A percentile compares a stretch with the other conserved stretches of the same genome.
phyloP scores from a whole-genome alignment of 1,139 yeast genomes.

The Yamadazyma oceani region DNA sequence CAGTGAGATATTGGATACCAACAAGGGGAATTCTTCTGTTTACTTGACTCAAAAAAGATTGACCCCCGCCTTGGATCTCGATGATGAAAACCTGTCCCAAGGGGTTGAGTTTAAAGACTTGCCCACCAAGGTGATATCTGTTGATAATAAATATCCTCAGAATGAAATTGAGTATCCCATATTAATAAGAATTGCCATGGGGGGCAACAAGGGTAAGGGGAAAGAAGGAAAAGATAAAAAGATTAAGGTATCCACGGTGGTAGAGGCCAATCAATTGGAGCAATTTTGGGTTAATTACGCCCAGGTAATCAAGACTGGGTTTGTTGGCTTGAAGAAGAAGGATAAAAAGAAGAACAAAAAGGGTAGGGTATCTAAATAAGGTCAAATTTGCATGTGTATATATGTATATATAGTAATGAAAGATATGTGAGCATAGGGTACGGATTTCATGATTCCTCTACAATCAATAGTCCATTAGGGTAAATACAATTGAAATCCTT shows the following conservation, averaged over 20 bases:
- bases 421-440: no score
- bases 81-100: slow-evolving; percentile 9
- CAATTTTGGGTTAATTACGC: slow-evolving; percentile 71
- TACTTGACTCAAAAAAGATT: slow-evolving; percentile 47
- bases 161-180: slow-evolving; percentile 41
- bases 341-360: slow-evolving; percentile 53
- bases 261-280: slow-evolving; percentile 55
- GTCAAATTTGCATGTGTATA: background rate
- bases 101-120: slow-evolving; percentile 29
- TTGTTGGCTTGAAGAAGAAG: slow-evolving; percentile 54
- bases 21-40: slow-evolving; percentile 42
- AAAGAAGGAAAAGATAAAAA: slow-evolving; percentile 17
- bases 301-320: slow-evolving; percentile 57
- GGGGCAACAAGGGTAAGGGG: slow-evolving; percentile 33
- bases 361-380: slow-evolving; percentile 21
- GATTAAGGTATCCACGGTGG: slow-evolving; percentile 63
- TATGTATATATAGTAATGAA: slow-evolving; percentile 1
- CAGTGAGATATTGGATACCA: slow-evolving; percentile 25
- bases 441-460: no score
- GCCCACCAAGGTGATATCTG: slow-evolving; percentile 36
- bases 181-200: slow-evolving; percentile 46
- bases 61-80: slow-evolving; percentile 25
- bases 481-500: slow-evolving; percentile 34
- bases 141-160: slow-evolving; percentile 11
- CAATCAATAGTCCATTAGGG: slow-evolving; percentile 46